These are phyloP conservation scores for Amauroascus niger DNA, from an alignment of 2,329 filamentous ascomycete genomes.

Conservation along the genomic window DNA sequence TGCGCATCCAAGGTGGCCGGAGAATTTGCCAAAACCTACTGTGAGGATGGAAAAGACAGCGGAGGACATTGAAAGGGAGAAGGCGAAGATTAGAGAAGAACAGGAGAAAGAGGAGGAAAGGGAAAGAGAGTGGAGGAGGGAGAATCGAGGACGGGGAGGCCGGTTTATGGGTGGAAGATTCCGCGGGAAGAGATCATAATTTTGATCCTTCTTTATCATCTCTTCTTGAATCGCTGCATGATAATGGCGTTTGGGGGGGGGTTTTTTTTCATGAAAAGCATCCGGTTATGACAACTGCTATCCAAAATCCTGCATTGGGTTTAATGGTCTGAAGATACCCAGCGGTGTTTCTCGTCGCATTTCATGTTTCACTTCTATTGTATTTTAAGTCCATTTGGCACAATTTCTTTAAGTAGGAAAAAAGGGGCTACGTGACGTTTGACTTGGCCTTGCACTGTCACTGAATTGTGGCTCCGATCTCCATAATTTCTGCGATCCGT, in stretches of 20 bases:
- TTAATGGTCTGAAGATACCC: neutral
- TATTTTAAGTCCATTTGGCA: neutral
- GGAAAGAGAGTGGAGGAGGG: slow-evolving; percentile 44
- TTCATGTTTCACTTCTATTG: neutral
- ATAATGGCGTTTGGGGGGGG: neutral
- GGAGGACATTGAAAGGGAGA: slow-evolving; percentile 56
- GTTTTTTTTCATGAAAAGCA: neutral
- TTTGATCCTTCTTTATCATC: neutral
- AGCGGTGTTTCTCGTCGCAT: neutral
- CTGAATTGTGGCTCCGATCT: neutral
- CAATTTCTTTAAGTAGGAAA: neutral
- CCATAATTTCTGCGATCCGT: neutral
- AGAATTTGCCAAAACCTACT: slow-evolving; percentile 53
- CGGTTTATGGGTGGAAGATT: slow-evolving; percentile 35
- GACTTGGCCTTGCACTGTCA: neutral
- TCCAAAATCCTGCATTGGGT: neutral
- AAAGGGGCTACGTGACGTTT: neutral
- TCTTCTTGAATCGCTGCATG: neutral
- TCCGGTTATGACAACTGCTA: neutral
- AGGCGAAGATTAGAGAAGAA: slow-evolving; percentile 48
- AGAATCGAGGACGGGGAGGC: slow-evolving; percentile 43
- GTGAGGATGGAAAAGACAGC: slow-evolving; percentile 60
- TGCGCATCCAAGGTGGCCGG: slow-evolving; percentile 69
- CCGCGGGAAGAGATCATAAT: slow-evolving; percentile 38
- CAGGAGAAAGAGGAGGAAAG: slow-evolving; percentile 48